Percentiles rank a stretch among this genome's conserved stretches.
Conservation (phyloP, 306 rosid genomes). For the Argentina anserina region DNA sequence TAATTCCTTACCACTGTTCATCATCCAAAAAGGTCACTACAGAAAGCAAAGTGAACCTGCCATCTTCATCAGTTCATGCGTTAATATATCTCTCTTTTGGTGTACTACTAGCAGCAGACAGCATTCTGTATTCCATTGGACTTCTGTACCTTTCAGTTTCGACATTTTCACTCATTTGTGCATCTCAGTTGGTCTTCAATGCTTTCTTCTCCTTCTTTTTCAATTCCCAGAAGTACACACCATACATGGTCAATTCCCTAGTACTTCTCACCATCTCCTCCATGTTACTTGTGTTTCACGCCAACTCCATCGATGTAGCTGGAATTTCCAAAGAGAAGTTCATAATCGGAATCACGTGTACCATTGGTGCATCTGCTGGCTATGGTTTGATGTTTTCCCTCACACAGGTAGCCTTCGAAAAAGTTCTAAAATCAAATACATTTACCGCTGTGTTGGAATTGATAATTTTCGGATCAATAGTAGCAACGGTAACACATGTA, state of each 20-base stretch:
- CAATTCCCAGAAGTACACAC: slow-evolving; percentile 47
- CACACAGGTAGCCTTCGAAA: slow-evolving; percentile 31
- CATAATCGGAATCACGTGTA: slow-evolving; percentile 41
- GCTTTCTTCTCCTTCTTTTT: slow-evolving; percentile 56
- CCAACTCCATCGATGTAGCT: slow-evolving; percentile 8
- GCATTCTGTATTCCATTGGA: slow-evolving; percentile 39
- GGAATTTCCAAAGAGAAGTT: slow-evolving; percentile 31
- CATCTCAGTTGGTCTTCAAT: slow-evolving; percentile 50
- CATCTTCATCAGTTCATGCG: slow-evolving; percentile 17
- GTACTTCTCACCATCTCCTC: slow-evolving; percentile 52
- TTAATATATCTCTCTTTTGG: slow-evolving; percentile 33
- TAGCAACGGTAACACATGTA: slow-evolving; percentile 28
- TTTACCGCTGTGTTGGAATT: slow-evolving; percentile 30
- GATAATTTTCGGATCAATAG: slow-evolving; percentile 21
- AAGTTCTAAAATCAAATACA: slow-evolving; percentile 24
- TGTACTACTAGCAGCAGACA: slow-evolving; percentile 27
- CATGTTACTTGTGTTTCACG: slow-evolving; percentile 40
- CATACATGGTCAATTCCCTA: slow-evolving; percentile 41
- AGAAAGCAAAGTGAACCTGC: slow-evolving; percentile 7
- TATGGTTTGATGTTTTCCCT: slow-evolving; percentile 35
- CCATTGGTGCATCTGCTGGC: slow-evolving; percentile 38
- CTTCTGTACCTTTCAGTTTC: slow-evolving; percentile 51
- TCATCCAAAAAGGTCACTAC: not conserved
- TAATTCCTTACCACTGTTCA: not conserved
- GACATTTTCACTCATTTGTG: slow-evolving; percentile 43